Conservation (phyloP, 305 asterid species). For the Coffea humblotiana region DNA sequence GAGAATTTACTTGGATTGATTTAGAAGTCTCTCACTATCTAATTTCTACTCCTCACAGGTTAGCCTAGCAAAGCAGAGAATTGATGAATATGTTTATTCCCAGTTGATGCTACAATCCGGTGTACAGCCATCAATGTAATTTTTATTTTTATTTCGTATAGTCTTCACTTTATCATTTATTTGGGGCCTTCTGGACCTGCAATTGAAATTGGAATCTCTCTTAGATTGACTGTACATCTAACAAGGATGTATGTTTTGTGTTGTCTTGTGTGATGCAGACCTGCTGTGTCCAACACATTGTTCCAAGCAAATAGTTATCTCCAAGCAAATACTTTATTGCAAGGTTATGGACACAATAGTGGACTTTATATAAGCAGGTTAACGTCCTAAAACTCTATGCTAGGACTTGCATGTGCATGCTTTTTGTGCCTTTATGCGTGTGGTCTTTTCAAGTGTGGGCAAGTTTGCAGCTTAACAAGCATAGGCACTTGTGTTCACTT, state of each 20-base stretch:
- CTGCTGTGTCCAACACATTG: constrained; percentile 38
- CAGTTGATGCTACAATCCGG: constrained; percentile 74
- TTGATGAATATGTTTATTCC: constrained; percentile 84
- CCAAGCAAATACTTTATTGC: constrained; percentile 38
- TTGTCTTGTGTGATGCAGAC: constrained; percentile 33
- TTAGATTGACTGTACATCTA: background rate
- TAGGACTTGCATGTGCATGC: background rate
- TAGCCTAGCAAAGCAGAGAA: constrained; percentile 78
- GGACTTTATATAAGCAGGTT: constrained; percentile 58
- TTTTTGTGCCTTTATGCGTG: background rate
- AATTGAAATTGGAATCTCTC: background rate
- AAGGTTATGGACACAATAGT: constrained; percentile 55
- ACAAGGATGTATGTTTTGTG: background rate
- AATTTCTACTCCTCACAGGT: constrained; percentile 38
- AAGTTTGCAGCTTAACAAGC: background rate
- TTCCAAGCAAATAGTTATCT: constrained; percentile 25
- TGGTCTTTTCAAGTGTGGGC: background rate
- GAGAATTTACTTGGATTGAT: background rate
- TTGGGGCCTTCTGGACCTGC: background rate
- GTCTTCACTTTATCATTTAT: background rate
- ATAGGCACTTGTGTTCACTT: background rate
- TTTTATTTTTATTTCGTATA: background rate
- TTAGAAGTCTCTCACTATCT: background rate
- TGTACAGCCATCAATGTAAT: constrained; percentile 44
- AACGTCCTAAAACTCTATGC: background rate